Percentiles rank a stretch among this genome's conserved stretches.
phyloP scores from a whole-genome alignment of 768 basidiomycete species.

The Megacollybia marginata region DNA sequence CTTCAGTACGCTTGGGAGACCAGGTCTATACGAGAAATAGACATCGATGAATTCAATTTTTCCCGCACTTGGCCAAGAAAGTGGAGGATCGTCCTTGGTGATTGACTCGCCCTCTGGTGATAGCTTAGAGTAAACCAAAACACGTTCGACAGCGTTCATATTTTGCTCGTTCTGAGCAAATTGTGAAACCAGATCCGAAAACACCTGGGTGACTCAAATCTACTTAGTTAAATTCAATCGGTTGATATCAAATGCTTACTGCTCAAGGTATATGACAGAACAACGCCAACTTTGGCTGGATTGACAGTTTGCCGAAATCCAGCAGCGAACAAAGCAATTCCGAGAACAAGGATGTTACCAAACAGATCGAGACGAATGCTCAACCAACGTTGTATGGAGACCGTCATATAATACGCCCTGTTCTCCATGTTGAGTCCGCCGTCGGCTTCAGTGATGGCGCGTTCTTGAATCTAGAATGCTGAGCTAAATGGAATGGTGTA shows the following conservation, averaged over 20 bases:
- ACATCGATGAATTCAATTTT: slow-evolving; percentile 49
- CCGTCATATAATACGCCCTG: slow-evolving; percentile 33
- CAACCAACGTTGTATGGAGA: slow-evolving; percentile 36
- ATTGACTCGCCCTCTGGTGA: slow-evolving; percentile 41
- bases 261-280: slow-evolving; percentile 41
- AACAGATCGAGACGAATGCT: slow-evolving; percentile 34
- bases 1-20: slow-evolving; percentile 59
- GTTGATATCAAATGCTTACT: slow-evolving; percentile 23
- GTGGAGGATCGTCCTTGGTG: slow-evolving; percentile 38
- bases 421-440: slow-evolving; percentile 27
- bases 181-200: slow-evolving; percentile 47
- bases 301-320: slow-evolving; percentile 31
- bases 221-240: not conserved
- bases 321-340: slow-evolving; percentile 44
- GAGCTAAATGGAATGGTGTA: not conserved
- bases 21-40: slow-evolving; percentile 49
- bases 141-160: slow-evolving; percentile 70
- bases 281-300: slow-evolving; percentile 44
- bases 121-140: slow-evolving; percentile 60
- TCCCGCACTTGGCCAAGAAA: slow-evolving; percentile 45
- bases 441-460: slow-evolving; percentile 32
- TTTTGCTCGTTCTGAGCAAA: slow-evolving; percentile 62
- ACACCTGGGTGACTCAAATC: slow-evolving; percentile 33
- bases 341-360: slow-evolving; percentile 37
- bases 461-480: slow-evolving; percentile 3